phyloP scores from a whole-genome alignment of 2,329 filamentous ascomycete genomes.

The Fusarium multiceps region DNA sequence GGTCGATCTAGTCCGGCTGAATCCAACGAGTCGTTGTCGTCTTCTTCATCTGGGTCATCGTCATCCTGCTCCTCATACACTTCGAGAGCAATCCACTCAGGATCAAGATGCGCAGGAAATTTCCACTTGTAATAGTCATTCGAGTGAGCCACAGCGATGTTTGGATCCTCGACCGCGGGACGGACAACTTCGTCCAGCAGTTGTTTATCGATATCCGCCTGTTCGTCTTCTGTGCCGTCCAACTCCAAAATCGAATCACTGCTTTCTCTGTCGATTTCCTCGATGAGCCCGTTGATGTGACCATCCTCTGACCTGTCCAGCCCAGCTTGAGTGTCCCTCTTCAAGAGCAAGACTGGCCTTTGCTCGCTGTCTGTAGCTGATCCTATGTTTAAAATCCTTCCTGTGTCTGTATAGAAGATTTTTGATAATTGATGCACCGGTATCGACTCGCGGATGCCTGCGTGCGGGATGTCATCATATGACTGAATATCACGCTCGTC shows the following conservation, averaged over 20 bases:
- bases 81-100: slow-evolving; percentile 92
- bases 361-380: slow-evolving; percentile 61
- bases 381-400: slow-evolving; percentile 85
- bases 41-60: slow-evolving; percentile 44
- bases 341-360: slow-evolving; percentile 51
- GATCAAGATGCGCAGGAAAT: slow-evolving; percentile 80
- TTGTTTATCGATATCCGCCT: slow-evolving; percentile 61
- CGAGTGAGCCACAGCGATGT: not conserved
- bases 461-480: slow-evolving; percentile 56
- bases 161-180: not conserved
- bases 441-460: slow-evolving; percentile 65
- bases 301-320: slow-evolving; percentile 3
- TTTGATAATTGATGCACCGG: slow-evolving; percentile 76
- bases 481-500: slow-evolving; percentile 49
- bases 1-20: slow-evolving; percentile 48
- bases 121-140: slow-evolving; percentile 27
- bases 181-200: slow-evolving; percentile 46
- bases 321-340: slow-evolving; percentile 44
- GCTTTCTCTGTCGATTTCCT: slow-evolving; percentile 52
- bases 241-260: slow-evolving; percentile 24
- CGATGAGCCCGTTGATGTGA: slow-evolving; percentile 49
- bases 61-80: slow-evolving; percentile 72
- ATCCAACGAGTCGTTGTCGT: slow-evolving; percentile 63
- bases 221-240: slow-evolving; percentile 47
- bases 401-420: slow-evolving; percentile 93